These are phyloP conservation scores for Amaranthus cruentus DNA, from an alignment of 148 eudicot genomes.

Conservation along the genomic window DNA sequence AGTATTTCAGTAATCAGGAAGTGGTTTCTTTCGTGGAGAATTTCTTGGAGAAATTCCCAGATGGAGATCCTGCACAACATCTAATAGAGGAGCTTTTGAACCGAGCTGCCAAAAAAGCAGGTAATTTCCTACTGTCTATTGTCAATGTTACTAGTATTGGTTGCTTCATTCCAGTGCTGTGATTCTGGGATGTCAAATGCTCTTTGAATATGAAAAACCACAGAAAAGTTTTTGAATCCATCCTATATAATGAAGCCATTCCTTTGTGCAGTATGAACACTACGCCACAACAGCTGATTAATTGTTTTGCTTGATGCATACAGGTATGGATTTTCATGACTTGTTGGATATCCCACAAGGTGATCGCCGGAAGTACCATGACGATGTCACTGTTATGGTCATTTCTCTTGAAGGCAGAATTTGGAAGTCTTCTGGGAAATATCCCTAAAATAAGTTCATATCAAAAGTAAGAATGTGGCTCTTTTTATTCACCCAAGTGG, in stretches of 20 bases:
- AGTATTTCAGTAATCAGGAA: conserved; percentile 91
- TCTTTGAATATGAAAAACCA: no score
- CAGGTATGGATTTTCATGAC: conserved; percentile 98
- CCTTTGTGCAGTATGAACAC: no score
- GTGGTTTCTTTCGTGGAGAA: conserved; percentile 83
- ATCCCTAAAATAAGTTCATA: conserved; percentile 44
- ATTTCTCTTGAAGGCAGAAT: conserved; percentile 96
- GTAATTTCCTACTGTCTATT: conserved; percentile 29
- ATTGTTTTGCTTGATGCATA: background rate
- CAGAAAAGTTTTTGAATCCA: no score
- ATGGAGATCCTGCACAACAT: conserved; percentile 99
- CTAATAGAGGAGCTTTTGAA: conserved; percentile 91
- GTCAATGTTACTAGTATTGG: background rate
- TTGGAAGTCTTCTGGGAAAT: conserved; percentile 99
- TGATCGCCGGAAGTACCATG: conserved; percentile 94
- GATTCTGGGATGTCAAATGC: background rate
- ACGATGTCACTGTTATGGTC: conserved; percentile 98
- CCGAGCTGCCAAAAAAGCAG: conserved; percentile 99
- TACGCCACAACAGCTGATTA: background rate
- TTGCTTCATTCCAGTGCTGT: background rate
- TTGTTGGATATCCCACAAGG: conserved; percentile 98
- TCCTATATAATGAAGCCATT: no score
- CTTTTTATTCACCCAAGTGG: conserved; percentile 1
- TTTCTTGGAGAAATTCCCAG: conserved; percentile 88
- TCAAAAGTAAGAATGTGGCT: conserved; percentile 11